Evolutionary conservation across 2,329 filamentous ascomycete genomes (phyloP).

Genomic region (Thelonectria rubi): DNA sequence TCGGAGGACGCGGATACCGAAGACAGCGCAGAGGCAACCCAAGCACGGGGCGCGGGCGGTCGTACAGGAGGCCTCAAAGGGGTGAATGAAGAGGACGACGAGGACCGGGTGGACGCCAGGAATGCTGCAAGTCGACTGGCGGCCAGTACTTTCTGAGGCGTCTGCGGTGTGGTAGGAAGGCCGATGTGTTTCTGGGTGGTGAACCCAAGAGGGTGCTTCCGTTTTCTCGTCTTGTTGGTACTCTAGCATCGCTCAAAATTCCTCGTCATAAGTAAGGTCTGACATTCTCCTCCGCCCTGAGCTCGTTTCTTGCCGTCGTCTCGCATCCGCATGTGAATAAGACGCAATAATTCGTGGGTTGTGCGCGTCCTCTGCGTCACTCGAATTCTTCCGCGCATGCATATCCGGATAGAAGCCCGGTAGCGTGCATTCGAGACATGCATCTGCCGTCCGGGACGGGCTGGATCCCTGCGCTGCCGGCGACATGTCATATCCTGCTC

Average conservation of each 20-base stretch:
- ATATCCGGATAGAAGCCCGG: slow-evolving; percentile 27
- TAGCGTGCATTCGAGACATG: slow-evolving; percentile 27
- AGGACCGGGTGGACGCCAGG: slow-evolving; percentile 92
- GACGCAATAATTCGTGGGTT: neutral
- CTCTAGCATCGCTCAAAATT: slow-evolving; percentile 37
- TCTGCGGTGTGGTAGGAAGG: slow-evolving; percentile 23
- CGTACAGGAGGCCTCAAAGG: slow-evolving; percentile 62
- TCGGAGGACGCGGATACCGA: slow-evolving; percentile 68
- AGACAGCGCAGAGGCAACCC: slow-evolving; percentile 50
- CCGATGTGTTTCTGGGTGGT: slow-evolving; percentile 28
- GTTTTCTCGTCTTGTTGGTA: slow-evolving; percentile 33
- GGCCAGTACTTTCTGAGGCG: slow-evolving; percentile 83
- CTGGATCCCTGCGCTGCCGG: slow-evolving; percentile 15
- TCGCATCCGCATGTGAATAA: slow-evolving; percentile 14
- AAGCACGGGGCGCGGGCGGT: slow-evolving; percentile 50
- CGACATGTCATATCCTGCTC: slow-evolving; percentile 13
- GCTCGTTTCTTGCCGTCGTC: slow-evolving; percentile 6
- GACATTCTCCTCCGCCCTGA: slow-evolving; percentile 7
- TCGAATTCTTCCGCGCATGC: neutral
- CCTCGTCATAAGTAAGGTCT: slow-evolving; percentile 37
- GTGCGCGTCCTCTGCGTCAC: slow-evolving; percentile 10
- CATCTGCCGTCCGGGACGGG: slow-evolving; percentile 21
- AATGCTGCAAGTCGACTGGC: slow-evolving; percentile 95
- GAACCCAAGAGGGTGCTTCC: slow-evolving; percentile 29
- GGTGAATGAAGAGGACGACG: slow-evolving; percentile 82